Conservation (phyloP, 805 yeast genomes). For the Nakazawaea holstii region DNA sequence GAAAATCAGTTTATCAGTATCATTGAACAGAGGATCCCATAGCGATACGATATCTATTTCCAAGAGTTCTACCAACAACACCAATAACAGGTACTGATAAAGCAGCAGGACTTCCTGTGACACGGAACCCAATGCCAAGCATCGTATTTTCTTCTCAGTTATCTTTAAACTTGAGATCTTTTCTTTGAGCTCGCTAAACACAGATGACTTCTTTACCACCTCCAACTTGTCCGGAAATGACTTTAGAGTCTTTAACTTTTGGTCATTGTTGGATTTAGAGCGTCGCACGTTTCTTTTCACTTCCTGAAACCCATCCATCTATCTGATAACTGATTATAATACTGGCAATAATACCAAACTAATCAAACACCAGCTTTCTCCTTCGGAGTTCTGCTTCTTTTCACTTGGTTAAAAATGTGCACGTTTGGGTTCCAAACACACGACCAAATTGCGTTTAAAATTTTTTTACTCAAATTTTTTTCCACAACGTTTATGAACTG, state of each 20-base stretch:
- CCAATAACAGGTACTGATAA: conserved; percentile 22
- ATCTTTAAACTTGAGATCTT: conserved; percentile 8
- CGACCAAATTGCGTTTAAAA: neutral
- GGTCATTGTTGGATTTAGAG: neutral
- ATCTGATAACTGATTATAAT: neutral
- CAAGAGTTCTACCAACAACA: conserved; percentile 12
- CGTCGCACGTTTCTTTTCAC: neutral
- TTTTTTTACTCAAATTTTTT: neutral
- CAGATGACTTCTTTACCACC: conserved; percentile 7
- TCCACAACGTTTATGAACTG: neutral
- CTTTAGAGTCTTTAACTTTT: neutral
- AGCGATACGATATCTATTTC: conserved; percentile 15
- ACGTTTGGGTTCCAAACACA: neutral
- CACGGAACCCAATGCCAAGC: conserved; percentile 26
- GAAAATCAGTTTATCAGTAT: conserved; percentile 18
- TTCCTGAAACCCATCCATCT: neutral
- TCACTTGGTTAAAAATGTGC: neutral
- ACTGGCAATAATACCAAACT: neutral
- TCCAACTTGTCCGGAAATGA: conserved; percentile 3
- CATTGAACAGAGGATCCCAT: conserved; percentile 27
- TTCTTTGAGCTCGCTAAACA: conserved; percentile 11
- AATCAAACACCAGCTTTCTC: neutral
- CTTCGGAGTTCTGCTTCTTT: neutral
- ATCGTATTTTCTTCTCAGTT: conserved; percentile 10
- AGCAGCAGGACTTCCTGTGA: conserved; percentile 18